These are phyloP conservation scores for Termitomyces titanicus DNA, from an alignment of 768 basidiomycete species.

Conservation along the genomic window DNA sequence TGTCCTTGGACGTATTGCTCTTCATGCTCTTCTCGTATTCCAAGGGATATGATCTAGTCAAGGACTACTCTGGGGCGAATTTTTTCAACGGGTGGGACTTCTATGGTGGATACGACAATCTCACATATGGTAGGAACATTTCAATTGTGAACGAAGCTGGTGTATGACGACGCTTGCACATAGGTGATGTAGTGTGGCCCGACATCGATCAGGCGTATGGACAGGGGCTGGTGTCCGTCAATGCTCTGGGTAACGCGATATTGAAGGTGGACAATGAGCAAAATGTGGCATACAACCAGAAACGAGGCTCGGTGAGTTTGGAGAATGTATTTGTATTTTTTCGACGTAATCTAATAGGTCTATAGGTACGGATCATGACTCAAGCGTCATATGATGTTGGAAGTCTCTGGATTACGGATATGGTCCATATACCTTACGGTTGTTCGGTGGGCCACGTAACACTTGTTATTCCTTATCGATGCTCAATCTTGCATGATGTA, in stretches of 20 bases:
- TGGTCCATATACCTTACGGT: slow-evolving; percentile 45
- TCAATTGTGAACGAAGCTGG: not conserved
- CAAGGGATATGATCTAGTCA: slow-evolving; percentile 21
- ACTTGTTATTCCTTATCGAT: not conserved
- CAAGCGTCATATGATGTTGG: slow-evolving; percentile 39
- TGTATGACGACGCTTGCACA: slow-evolving; percentile 16
- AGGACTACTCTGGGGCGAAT: slow-evolving; percentile 40
- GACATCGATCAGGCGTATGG: slow-evolving; percentile 41
- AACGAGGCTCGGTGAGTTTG: slow-evolving; percentile 55
- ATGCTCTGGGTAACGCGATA: slow-evolving; percentile 58
- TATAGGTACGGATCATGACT: slow-evolving; percentile 42
- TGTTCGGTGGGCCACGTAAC: slow-evolving; percentile 38
- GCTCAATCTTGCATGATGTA: slow-evolving; percentile 6
- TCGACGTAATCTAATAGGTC: not conserved
- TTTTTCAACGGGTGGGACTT: slow-evolving; percentile 60
- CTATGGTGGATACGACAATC: slow-evolving; percentile 47
- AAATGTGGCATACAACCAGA: slow-evolving; percentile 44
- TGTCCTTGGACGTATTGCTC: slow-evolving; percentile 1
- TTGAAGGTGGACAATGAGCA: slow-evolving; percentile 73
- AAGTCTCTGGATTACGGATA: slow-evolving; percentile 42
- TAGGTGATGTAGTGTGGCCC: slow-evolving; percentile 62
- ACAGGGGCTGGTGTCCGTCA: slow-evolving; percentile 55
- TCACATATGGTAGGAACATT: slow-evolving; percentile 33
- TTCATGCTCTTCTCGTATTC: not conserved
- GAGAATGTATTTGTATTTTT: too few species aligned